Base-by-base conservation (phyloP, 2,329 filamentous ascomycete species). In the Hymenoscyphus linearis region DNA sequence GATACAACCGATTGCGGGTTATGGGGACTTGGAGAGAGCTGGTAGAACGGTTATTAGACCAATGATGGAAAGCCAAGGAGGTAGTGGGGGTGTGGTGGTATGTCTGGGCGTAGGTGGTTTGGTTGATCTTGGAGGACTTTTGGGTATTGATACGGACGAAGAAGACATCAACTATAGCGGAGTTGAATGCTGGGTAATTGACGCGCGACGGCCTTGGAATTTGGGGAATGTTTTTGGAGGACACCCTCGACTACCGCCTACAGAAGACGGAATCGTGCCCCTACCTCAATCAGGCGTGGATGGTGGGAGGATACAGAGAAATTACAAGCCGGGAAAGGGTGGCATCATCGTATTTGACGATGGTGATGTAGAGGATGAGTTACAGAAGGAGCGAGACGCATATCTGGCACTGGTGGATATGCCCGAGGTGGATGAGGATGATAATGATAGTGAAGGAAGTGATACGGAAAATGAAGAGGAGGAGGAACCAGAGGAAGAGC, bases 311-410 rank as follows among this genome's bases (percentile, higher is more conserved):
- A 84, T 98, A 57, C 81, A 84, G 27, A 82, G 85, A 14, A 78
- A 81, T 0, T 97, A 96, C 73, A 87, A 84, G 65, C 85, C 90
- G 4, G 89, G 91, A 34, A 88, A 83, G 70, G 93, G 93, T 18
- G 95, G 95, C 0, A 89, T 99, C 50, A 85, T 99, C 63, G 92
- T 97, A 2, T 96, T 95, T 73, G 95, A 98, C 71, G 95, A 98
- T 72, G 95, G 93, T 1, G 95, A 99, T 73, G 93, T 99, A 57
- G 89, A 93, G 67, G 89, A 93, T 67, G 90, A 93, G 36, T 78
- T 99, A 36, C 76, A 75, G 13, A 78, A 78, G 1, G 92, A 98
- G 75, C 83, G 85, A 67, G 86, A 91, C 62, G 93, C 95, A 44
- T 98, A 96, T 71, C 84, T 90, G 66, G 88, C 88, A n/a, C 78